Conservation (phyloP, 148 eudicot genomes). For the Rhododendron kiyosumense region DNA sequence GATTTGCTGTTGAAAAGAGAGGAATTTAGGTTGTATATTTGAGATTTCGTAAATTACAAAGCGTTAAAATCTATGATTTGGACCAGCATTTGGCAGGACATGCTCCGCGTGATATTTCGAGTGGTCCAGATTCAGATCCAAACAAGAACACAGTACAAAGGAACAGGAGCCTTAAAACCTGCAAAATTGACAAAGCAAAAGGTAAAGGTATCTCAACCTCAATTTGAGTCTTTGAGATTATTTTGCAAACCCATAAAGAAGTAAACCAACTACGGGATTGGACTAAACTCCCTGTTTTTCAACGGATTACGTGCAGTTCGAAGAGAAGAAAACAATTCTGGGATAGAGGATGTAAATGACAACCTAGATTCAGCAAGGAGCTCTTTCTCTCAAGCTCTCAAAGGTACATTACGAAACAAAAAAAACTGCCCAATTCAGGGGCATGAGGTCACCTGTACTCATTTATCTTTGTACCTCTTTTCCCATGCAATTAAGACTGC, state of each 20-base stretch:
- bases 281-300: conserved; percentile 7
- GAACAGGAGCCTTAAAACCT: conserved; percentile 25
- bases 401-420: conserved; percentile 37
- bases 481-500: background rate
- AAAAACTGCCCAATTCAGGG: background rate
- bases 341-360: conserved; percentile 35
- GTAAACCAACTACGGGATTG: background rate
- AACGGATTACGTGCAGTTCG: conserved; percentile 29
- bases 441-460: background rate
- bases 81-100: conserved; percentile 60
- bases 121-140: conserved; percentile 70
- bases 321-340: conserved; percentile 37
- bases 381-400: conserved; percentile 69
- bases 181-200: conserved; percentile 59
- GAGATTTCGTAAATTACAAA: conserved; percentile 13
- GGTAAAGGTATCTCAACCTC: conserved; percentile 34
- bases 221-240: background rate
- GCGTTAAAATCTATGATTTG: conserved; percentile 26
- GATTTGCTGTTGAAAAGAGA: background rate
- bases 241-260: background rate
- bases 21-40: conserved; percentile 2
- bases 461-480: background rate
- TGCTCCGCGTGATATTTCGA: conserved; percentile 29
- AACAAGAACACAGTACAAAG: conserved; percentile 38
- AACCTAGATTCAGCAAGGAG: conserved; percentile 63